phyloP scores from a whole-genome alignment of 2,329 filamentous ascomycete species.

The Ilyonectria destructans region DNA sequence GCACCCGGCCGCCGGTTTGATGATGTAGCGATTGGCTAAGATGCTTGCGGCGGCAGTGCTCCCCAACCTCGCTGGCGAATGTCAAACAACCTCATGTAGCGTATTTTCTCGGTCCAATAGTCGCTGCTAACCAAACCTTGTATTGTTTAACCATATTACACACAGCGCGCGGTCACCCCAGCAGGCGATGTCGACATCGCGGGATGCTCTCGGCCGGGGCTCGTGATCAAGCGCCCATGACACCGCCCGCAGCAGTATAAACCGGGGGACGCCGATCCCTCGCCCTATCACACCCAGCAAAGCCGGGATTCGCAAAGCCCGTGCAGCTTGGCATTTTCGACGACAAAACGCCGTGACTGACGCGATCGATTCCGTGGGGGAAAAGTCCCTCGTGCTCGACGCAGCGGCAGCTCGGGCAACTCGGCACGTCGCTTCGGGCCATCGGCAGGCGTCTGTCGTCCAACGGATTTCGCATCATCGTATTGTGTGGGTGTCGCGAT shows the following conservation, averaged over 20 bases:
- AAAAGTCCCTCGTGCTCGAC: constrained; percentile 9
- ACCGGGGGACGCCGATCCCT: neutral
- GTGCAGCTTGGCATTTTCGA: constrained; percentile 22
- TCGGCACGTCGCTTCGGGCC: constrained; percentile 31
- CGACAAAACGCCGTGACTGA: constrained; percentile 22
- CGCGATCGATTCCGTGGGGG: neutral
- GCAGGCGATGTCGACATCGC: constrained; percentile 6
- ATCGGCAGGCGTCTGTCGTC: constrained; percentile 31
- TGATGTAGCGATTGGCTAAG: neutral
- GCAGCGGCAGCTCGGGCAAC: constrained; percentile 3
- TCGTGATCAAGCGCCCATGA: neutral
- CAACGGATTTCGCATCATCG: constrained; percentile 25
- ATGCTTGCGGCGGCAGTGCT: neutral
- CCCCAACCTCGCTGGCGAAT: neutral
- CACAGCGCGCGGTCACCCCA: neutral
- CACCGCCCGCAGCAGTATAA: neutral
- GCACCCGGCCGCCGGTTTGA: neutral
- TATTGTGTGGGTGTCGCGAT: constrained; percentile 29
- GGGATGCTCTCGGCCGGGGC: neutral
- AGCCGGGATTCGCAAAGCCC: neutral
- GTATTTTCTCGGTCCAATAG: neutral
- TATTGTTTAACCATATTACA: neutral
- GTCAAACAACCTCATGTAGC: neutral
- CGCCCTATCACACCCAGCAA: neutral
- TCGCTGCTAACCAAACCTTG: neutral